Evolutionary conservation across 2,329 filamentous ascomycete genomes (phyloP), one percentile per base, ranked within the genome.

Genomic region (Fusarium brevicatenulatum): DNA sequence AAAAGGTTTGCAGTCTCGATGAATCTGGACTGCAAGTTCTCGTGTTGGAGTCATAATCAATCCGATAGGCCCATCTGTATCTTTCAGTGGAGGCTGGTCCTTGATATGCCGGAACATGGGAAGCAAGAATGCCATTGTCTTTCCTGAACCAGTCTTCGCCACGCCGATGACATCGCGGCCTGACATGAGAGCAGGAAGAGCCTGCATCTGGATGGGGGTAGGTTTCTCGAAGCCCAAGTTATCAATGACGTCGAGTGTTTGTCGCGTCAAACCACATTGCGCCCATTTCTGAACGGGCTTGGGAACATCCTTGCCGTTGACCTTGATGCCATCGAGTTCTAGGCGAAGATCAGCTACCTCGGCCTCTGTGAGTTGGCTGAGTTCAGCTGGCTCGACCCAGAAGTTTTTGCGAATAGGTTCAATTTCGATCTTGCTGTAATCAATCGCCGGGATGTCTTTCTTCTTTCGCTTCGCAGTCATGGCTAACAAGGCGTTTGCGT

Each of bases 51-150:
- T 96, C 88, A 99, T 93, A 71, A 99, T 93, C 58, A 99, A 83
- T 16, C 92, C 91, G 58, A 99, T 90, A 0, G 96, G 94, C 0
- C 96, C 96, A 80, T 99, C 96, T 70, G 92, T 91, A 47, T 93
- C 91, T 77, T 93, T 93, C 23, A 98, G 85, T 0, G 93, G 91
- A 55, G 91, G 87, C 80, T 99, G 96, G 78, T 98, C 96, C 82
- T 95, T 96, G 84, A 98, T 97, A 81, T 99, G 96, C 63, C 96
- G 91, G 81, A 99, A 98, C 94, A 98, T 98, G 42, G 96, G 96
- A 49, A 99, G 88, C 36, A 97, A 84, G 80, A 98, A 99, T 10
- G 96, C 96, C 77, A 98, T 91, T 0, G 96, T 99, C 85, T 99
- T 99, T 80, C 96, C 96, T 32, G 96, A 98, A 9, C 96, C 96